Conservation (phyloP, 2,329 filamentous ascomycete genomes). For the Penicillium griseofulvum region DNA sequence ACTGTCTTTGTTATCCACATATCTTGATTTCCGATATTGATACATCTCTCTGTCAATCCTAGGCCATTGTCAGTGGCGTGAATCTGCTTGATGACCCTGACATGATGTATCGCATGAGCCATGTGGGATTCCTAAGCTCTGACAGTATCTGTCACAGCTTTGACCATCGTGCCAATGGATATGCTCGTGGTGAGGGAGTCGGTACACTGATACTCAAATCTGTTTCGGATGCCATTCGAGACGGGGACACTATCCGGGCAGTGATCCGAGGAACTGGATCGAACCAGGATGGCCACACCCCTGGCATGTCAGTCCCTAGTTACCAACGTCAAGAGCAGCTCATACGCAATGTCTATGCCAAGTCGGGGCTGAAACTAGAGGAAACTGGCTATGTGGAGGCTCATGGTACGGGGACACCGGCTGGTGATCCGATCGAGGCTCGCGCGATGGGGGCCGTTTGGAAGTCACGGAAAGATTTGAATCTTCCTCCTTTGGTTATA, state of each 20-base stretch:
- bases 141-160: not conserved
- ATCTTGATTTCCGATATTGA: too few species aligned
- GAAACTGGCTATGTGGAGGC: constrained; percentile 17
- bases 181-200: not conserved
- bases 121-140: too few species aligned
- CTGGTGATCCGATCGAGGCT: constrained; percentile 18
- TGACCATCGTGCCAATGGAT: not conserved
- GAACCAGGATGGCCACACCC: constrained; percentile 19
- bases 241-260: not conserved
- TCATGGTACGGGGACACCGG: constrained; percentile 20
- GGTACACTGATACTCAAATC: not conserved
- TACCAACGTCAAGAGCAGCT: constrained; percentile 1
- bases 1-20: too few species aligned
- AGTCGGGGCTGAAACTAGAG: too few species aligned
- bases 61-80: too few species aligned
- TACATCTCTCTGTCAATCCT: too few species aligned
- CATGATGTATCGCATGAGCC: too few species aligned
- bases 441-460: constrained; percentile 1
- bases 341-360: not conserved
- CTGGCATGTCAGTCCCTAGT: constrained; percentile 10
- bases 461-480: not conserved
- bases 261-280: constrained; percentile 5
- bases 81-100: too few species aligned
- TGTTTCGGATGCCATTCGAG: not conserved
- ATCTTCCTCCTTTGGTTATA: constrained; percentile 6